Percentiles rank a stretch among this genome's conserved stretches.
phyloP scores from a whole-genome alignment of 768 basidiomycete genomes.

The Russula ochroleuca region DNA sequence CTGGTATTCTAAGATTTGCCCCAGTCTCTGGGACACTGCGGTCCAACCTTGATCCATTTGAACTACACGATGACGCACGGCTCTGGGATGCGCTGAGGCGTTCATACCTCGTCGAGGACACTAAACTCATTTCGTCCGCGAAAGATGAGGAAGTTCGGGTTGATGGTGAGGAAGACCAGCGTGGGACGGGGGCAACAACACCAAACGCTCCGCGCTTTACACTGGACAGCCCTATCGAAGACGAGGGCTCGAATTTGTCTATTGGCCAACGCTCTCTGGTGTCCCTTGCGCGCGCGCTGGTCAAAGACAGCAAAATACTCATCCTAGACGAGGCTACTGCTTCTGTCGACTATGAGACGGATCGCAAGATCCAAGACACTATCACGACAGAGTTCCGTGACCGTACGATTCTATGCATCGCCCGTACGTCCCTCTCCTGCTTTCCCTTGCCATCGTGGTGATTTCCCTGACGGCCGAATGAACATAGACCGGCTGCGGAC shows the following conservation, averaged over 20 bases:
- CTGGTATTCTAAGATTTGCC: conserved; percentile 22
- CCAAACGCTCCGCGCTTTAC: conserved; percentile 51
- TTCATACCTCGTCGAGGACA: conserved; percentile 69
- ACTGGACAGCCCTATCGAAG: conserved; percentile 79
- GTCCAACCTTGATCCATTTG: conserved; percentile 88
- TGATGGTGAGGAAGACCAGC: conserved; percentile 40
- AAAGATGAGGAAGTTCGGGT: conserved; percentile 36
- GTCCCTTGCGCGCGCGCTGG: conserved; percentile 83
- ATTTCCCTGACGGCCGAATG: not conserved
- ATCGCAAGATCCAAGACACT: conserved; percentile 86
- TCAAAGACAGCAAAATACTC: conserved; percentile 79
- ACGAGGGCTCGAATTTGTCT: conserved; percentile 81
- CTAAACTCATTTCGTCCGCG: conserved; percentile 29
- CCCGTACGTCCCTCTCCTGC: conserved; percentile 51
- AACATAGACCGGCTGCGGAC: conserved; percentile 72
- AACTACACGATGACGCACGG: conserved; percentile 67
- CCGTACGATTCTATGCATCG: conserved; percentile 83
- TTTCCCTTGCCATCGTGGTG: not conserved
- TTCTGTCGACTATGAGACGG: conserved; percentile 88
- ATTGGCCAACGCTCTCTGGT: conserved; percentile 81
- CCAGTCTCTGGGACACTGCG: conserved; percentile 76
- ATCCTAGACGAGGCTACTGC: conserved; percentile 91
- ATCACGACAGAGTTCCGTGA: conserved; percentile 80
- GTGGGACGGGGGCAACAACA: conserved; percentile 30
- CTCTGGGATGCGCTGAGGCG: conserved; percentile 88